Percentiles rank a stretch among this genome's conserved stretches.
phyloP scores from a whole-genome alignment of 2,329 filamentous ascomycete species.

The Xylaria sp. region DNA sequence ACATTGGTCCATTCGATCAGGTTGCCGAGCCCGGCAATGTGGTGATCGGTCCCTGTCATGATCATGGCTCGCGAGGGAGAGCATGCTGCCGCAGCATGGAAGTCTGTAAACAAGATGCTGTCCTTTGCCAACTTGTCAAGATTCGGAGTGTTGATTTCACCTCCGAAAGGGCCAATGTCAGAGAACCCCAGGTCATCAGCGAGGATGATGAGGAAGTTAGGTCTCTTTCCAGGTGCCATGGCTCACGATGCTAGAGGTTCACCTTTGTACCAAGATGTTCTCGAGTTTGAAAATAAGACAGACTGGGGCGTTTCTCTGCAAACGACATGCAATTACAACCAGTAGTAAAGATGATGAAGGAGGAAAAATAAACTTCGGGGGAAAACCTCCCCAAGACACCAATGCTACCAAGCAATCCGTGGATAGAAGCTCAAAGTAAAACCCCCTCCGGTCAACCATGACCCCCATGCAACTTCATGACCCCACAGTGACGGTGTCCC shows the following conservation, averaged over 20 bases:
- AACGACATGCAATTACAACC: not conserved
- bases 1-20: constrained; percentile 62
- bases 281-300: not conserved
- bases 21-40: constrained; percentile 68
- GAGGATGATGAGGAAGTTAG: constrained; percentile 69
- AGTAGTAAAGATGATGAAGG: not conserved
- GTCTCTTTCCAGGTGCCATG: constrained; percentile 52
- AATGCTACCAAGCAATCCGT: not conserved
- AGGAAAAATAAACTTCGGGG: not conserved
- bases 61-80: constrained; percentile 74
- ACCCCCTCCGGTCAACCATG: constrained; percentile 17
- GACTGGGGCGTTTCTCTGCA: not conserved
- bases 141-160: constrained; percentile 69
- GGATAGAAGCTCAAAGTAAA: constrained; percentile 6
- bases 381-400: not conserved
- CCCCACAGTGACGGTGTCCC: constrained; percentile 43
- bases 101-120: constrained; percentile 70
- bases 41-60: constrained; percentile 72
- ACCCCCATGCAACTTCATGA: constrained; percentile 31
- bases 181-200: constrained; percentile 70
- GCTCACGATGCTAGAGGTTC: not conserved
- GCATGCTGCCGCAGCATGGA: constrained; percentile 72
- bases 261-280: not conserved
- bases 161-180: constrained; percentile 67
- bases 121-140: constrained; percentile 62